Conservation (phyloP, 192 early-diverging fungal genomes). For the Linnemannia schmuckeri region DNA sequence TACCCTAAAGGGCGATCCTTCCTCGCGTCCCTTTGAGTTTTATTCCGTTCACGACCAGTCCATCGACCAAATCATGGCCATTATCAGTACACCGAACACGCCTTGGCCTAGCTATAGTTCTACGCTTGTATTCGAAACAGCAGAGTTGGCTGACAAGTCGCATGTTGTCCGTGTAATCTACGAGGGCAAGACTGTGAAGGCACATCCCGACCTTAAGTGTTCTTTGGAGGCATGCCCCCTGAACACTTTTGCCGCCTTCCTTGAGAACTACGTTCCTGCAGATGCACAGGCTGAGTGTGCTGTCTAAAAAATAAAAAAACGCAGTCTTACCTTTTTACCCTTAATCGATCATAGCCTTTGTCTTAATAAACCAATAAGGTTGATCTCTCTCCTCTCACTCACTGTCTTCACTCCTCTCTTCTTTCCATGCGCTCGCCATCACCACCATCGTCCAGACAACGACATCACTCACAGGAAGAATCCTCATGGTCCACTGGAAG, state of each 20-base stretch:
- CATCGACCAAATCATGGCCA: conserved; percentile 55
- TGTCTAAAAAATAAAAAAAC: neutral
- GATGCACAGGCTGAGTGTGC: neutral
- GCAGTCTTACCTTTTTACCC: neutral
- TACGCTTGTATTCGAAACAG: conserved; percentile 65
- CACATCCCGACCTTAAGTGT: conserved; percentile 6
- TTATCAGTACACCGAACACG: conserved; percentile 54
- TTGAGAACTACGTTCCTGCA: conserved; percentile 12
- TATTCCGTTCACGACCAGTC: conserved; percentile 68
- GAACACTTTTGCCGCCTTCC: neutral
- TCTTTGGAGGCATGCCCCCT: conserved; percentile 8
- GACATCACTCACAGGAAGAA: neutral
- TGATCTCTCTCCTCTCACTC: no score
- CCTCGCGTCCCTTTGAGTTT: conserved; percentile 52
- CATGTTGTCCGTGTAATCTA: conserved; percentile 62
- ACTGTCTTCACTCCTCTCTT: neutral
- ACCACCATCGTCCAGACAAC: conserved; percentile 5
- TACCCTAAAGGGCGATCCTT: conserved; percentile 9
- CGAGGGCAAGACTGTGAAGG: conserved; percentile 60
- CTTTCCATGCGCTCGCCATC: conserved; percentile 8
- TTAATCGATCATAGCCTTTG: neutral
- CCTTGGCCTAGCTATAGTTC: conserved; percentile 70
- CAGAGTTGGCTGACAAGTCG: conserved; percentile 55
- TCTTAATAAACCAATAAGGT: no score
- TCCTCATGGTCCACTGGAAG: neutral